Evolutionary conservation across 2,329 filamentous ascomycete genomes (phyloP).

Genomic region (Paraphoma chrysanthemicola): DNA sequence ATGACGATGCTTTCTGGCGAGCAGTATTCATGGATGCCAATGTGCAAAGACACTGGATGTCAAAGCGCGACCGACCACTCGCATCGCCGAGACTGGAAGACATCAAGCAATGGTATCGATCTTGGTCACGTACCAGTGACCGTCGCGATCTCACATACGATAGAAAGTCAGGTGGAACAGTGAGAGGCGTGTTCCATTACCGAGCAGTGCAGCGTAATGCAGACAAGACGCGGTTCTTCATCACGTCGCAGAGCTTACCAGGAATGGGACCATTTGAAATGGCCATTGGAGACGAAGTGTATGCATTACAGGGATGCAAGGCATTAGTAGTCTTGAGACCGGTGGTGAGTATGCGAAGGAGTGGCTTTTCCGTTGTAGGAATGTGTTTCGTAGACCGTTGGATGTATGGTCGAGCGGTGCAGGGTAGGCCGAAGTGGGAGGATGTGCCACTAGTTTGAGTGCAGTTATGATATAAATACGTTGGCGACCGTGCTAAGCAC

Average conservation of each 20-base stretch:
- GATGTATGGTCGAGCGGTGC: background rate
- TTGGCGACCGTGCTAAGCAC: no score
- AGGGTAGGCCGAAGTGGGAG: background rate
- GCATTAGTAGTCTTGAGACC: background rate
- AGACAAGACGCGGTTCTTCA: background rate
- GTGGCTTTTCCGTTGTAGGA: background rate
- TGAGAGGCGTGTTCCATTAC: slow-evolving; percentile 1
- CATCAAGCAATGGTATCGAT: background rate
- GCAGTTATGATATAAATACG: slow-evolving; percentile 15
- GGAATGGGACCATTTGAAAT: slow-evolving; percentile 2
- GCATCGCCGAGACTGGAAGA: background rate
- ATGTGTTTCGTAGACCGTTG: background rate
- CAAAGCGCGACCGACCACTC: background rate
- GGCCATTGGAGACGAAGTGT: background rate
- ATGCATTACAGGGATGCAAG: background rate
- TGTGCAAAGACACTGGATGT: background rate
- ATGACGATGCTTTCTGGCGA: slow-evolving; percentile 3
- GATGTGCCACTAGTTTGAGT: background rate
- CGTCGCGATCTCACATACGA: background rate
- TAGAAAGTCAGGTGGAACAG: background rate
- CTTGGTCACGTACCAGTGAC: slow-evolving; percentile 1
- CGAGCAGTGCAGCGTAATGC: background rate
- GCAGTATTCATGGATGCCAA: slow-evolving; percentile 1
- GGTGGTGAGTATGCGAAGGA: background rate
- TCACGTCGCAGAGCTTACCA: slow-evolving; percentile 2